These are phyloP conservation scores for Podospora pseudopauciseta DNA, from an alignment of 495 filamentous ascomycete genomes.

Conservation along the genomic window DNA sequence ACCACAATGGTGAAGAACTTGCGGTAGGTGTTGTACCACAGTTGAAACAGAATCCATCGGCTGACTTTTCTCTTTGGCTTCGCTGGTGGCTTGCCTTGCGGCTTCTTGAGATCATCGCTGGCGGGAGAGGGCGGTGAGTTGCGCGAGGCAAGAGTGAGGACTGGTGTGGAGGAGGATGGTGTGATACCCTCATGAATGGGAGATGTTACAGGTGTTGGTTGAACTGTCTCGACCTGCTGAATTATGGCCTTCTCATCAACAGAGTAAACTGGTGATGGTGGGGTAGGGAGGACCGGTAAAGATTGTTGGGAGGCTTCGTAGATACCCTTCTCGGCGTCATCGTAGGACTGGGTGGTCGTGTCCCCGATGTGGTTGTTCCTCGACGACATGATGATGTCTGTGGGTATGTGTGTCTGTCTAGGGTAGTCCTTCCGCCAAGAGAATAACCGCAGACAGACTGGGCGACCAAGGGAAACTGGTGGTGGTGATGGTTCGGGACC, in stretches of 20 bases:
- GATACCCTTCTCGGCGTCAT: slow-evolving; percentile 43
- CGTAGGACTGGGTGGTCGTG: slow-evolving; percentile 24
- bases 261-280: slow-evolving; percentile 28
- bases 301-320: slow-evolving; percentile 30
- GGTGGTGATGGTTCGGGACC: background rate
- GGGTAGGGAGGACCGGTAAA: slow-evolving; percentile 21
- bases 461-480: background rate
- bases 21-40: slow-evolving; percentile 48
- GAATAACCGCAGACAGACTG: background rate
- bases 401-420: background rate
- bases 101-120: background rate
- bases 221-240: slow-evolving; percentile 25
- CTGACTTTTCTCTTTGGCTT: slow-evolving; percentile 31
- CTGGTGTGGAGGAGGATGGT: slow-evolving; percentile 10
- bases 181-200: slow-evolving; percentile 42
- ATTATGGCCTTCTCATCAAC: slow-evolving; percentile 23
- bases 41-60: slow-evolving; percentile 38
- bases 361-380: slow-evolving; percentile 1
- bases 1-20: slow-evolving; percentile 46
- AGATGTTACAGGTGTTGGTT: slow-evolving; percentile 22
- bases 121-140: background rate
- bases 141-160: background rate
- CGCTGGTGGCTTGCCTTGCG: slow-evolving; percentile 7
- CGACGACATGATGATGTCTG: background rate
- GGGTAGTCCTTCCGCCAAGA: background rate